Evolutionary conservation across 495 filamentous ascomycete species (phyloP), one percentile per base, ranked within the genome.

Genomic region (Xylaria intraflava): DNA sequence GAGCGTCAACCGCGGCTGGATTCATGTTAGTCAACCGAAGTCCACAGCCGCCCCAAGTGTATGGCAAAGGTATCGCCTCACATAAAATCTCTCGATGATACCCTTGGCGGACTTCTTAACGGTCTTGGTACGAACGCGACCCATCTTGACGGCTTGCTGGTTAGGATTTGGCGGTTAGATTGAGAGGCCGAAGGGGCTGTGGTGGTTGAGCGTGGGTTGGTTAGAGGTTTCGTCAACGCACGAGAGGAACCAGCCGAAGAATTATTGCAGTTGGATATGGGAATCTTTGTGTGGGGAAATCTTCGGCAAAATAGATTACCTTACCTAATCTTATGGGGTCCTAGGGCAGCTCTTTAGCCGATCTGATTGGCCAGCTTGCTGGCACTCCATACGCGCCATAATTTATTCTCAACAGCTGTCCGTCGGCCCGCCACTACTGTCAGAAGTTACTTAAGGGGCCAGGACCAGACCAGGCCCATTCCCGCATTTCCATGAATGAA

Each of bases 21-120:
- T 24, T 19, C 5, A 27, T 29, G 30, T 55, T 41, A 54, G 43
- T 55, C 20, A 24, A 23, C 22, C 26, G 20, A n/a, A 30, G 12
- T 23, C 2, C 33, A 26, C 35, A 20, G 17, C n/a, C 33, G 27
- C 6, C 9, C 20, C 29, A 35, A 10, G 23, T 22, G 40, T 24
- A 26, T 35, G 27, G n/a, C n/a, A 39, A 19, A 26, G 20, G 11
- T 38, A 11, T 48, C 14, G 29, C 26, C 51, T 46, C 20, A 54
- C 51, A 83, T 98, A 96, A 82, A 95, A 96, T 62, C 88, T 86
- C 85, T 97, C 93, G 77, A 98, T 96, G 78, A 97, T 90, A 83
- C 96, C 89, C 86, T 97, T 97, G 78, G 94, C 91, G 76, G 91
- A 97, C 81, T 95, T 93, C 86, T 99, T 97, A 74, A 97, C 93